Evolutionary conservation across 2,329 filamentous ascomycete species (phyloP).

Genomic region (Daldinia sp.): DNA sequence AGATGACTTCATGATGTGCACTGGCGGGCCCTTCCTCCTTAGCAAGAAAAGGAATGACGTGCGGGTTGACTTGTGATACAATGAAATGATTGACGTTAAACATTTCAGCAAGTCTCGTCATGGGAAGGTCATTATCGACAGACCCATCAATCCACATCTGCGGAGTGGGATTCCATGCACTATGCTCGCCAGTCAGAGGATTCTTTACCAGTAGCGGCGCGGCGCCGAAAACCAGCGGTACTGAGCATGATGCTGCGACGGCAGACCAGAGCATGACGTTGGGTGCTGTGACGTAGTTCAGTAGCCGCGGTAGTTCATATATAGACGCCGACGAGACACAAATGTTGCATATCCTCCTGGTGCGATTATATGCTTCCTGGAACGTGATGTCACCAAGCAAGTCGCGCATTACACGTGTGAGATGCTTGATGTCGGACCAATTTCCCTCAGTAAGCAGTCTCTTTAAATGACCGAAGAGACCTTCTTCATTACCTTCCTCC

Average conservation of each 20-base stretch:
- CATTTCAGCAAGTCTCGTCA: slow-evolving; percentile 90
- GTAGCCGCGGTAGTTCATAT: slow-evolving; percentile 85
- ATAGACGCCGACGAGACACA: slow-evolving; percentile 89
- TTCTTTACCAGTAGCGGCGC: slow-evolving; percentile 87
- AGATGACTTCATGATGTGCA: slow-evolving; percentile 47
- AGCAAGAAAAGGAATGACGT: slow-evolving; percentile 86
- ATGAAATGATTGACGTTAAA: slow-evolving; percentile 99
- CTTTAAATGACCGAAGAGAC: slow-evolving; percentile 75
- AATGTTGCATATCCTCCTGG: slow-evolving; percentile 90
- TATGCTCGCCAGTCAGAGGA: slow-evolving; percentile 79
- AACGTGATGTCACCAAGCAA: slow-evolving; percentile 92
- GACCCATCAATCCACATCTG: slow-evolving; percentile 94
- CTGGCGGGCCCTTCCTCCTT: slow-evolving; percentile 71
- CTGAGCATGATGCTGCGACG: slow-evolving; percentile 94
- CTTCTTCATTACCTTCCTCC: slow-evolving; percentile 67
- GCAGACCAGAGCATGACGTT: slow-evolving; percentile 98
- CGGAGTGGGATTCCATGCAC: slow-evolving; percentile 86
- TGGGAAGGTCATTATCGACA: slow-evolving; percentile 92
- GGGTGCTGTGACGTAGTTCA: slow-evolving; percentile 94
- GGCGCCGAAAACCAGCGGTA: slow-evolving; percentile 86
- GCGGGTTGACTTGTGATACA: slow-evolving; percentile 95
- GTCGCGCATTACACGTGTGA: slow-evolving; percentile 83
- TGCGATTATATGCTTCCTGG: slow-evolving; percentile 95
- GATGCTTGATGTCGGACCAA: slow-evolving; percentile 85
- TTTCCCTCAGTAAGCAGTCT: slow-evolving; percentile 84